Evolutionary conservation across 73 alveolate genomes (phyloP), one percentile per base, ranked within the genome.

Genomic region (Effrenium voratum): DNA sequence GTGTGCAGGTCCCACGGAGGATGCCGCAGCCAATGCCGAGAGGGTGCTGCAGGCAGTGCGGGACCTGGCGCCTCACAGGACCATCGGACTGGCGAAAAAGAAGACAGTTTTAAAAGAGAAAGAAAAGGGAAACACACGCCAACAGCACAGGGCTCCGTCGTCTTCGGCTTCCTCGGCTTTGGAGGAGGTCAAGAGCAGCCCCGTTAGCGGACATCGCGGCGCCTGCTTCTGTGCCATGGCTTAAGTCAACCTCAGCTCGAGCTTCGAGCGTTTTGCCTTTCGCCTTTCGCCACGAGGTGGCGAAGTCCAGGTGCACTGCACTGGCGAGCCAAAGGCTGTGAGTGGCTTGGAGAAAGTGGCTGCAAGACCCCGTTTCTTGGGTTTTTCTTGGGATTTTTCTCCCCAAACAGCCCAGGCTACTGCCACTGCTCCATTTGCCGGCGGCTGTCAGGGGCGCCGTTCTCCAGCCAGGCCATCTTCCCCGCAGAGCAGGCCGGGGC

Each of bases 391-490:
- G 79, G 79, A 4, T 32, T 36, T 36, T 36, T 63, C 16, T 24
- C 79, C 43, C 79, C 38, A 5, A 5, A 28, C 43, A 0, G 34
- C 63, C 50, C 40, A 90, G 97, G 97, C 55, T 90, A 90, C 76
- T 90, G 97, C 57, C 97, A 90, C 97, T 90, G 97, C 88, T 90
- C 97, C 59, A 46, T 90, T 28, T 90, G 97, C 59, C 86, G 97
- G 13, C 97, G 87, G 5, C 87, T 90, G 24, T 90, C 97, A 5
- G 97, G 97, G 16, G 72, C 97, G 5, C 88, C 97, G 34, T 90
- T 90, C 87, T 68, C 88, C 32, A 41, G 86, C 72, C 95, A 88
- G 40, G 94, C 94, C 28, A 86, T 90, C 45, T 90, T 90, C 75
- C 30, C 16, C 16, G 87, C 82, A 1, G 97, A 45, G 16, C 55